Evolutionary conservation across 345 rosid genomes (phyloP), one percentile per base, ranked within the genome.

Genomic region (Gossypium thurberi): DNA sequence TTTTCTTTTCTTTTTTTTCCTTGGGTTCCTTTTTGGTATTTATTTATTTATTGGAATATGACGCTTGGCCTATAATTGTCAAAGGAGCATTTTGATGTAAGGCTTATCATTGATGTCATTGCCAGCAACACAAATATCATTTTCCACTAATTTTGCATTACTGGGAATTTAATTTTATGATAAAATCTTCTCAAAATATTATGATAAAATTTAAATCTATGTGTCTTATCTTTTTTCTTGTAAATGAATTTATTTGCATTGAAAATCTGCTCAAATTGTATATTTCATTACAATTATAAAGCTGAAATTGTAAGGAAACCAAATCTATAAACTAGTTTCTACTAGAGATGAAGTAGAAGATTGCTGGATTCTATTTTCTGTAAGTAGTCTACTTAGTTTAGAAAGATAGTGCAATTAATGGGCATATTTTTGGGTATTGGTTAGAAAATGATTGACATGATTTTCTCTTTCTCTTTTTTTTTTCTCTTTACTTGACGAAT

Each of bases 101-200:
- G 80, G 65, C 78, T 50, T 82, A 63, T 81, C 60, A 50, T 67
- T 78, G 80, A 73, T 77, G 82, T 74, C 81, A 71, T 75, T 77
- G 65, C 67, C 25, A 63, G 14, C 71, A 53, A 42, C 72, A 76
- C 40, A 33, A 66, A 68, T 61, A 80, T 56, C 61, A 56, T 20
- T 21, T 56, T 21, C 43, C 48, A 53, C 52, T 15, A 46, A 12
- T 40, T 62, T 78, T 47, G 47, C 28, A 33, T 53, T 69, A 40
- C 26, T 67, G 71, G 43, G 21, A 48, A 25, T 14, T 37, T 63
- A 62, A 62, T 62, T 62, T 33, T 3, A 33, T 33, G 40, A 33
- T 33, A 33, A 33, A 33, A 33, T 33, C 6, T 33, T 33, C 37
- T 33, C 4, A 33, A 33, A 33, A 33, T 33, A 33, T 33, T 5